Base-by-base conservation (phyloP, 1,284 basidiomycete genomes). In the Erythrobasidium hasegawianum region DNA sequence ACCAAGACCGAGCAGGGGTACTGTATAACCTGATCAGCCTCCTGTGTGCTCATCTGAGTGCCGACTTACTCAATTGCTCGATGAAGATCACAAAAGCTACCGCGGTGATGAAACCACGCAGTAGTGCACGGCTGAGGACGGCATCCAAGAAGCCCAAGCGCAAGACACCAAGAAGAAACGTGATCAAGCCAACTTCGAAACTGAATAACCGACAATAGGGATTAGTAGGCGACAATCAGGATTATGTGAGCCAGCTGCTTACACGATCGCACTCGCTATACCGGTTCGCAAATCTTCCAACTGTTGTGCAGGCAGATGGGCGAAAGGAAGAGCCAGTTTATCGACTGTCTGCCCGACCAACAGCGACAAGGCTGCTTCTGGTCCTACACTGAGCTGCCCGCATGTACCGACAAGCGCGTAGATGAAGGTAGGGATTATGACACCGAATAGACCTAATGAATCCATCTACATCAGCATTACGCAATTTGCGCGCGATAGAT, bases 121-220 rank as follows among this genome's bases (percentile, higher is more conserved):
- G 81, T 79, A 80, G 75, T 3, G 93, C 90, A 65, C 90, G 85
- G 70, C 88, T 90, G n/a, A 97, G 83, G 2, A 97, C 88, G 16
- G 96, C 93, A 76, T 97, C 93, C 59, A 97, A 84, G 78, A 97
- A 97, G 0, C 93, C 93, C 0, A 97, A 81, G 18, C 92, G 83
- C 73, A 95, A 86, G 68, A 96, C 83, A 5, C 93, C 93, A 38
- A 97, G 82, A 10, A 88, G 76, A 71, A 90, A 90, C 0, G 90
- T 88, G 71, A 97, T 88, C 27, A 93, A 72, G n/a, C 92, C 92
- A 66, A 86, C 87, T 87, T 91, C 89, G 59, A 94, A 83, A 0
- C 89, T 89, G 60, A 91, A 87, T 10, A 89, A 83, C 26, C 87
- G 29, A 40, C 18, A 27, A 22, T 22, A 89, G 0, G 85, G 81